phyloP scores from a whole-genome alignment of 192 early-diverging fungal genomes.

The Funneliformis geosporum region DNA sequence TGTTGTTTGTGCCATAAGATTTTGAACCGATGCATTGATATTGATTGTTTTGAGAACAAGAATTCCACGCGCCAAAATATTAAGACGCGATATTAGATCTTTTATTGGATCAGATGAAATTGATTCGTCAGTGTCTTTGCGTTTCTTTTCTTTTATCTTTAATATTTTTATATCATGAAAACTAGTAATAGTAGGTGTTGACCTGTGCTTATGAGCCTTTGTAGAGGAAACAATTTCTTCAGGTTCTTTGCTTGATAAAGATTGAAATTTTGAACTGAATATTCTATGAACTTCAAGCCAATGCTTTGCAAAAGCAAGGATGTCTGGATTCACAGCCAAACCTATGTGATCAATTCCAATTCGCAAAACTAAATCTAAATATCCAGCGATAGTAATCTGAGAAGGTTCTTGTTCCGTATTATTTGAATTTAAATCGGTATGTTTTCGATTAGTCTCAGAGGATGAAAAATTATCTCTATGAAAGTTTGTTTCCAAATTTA shows the following conservation, averaged over 20 bases:
- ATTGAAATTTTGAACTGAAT: constrained; percentile 44
- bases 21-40: constrained; percentile 49
- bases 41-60: constrained; percentile 45
- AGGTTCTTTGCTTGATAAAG: constrained; percentile 30
- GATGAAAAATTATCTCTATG: constrained; percentile 11
- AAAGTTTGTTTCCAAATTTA: constrained; percentile 41
- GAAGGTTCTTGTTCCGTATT: background rate
- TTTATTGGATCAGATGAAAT: constrained; percentile 15
- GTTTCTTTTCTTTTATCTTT: constrained; percentile 21
- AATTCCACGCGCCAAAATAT: constrained; percentile 51
- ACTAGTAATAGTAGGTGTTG: constrained; percentile 11
- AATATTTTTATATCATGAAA: constrained; percentile 34
- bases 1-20: constrained; percentile 41
- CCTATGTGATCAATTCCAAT: constrained; percentile 44
- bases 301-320: constrained; percentile 58
- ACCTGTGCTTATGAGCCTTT: constrained; percentile 9
- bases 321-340: constrained; percentile 50
- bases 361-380: constrained; percentile 46
- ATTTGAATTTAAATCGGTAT: background rate
- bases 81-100: constrained; percentile 41
- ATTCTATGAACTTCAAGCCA: constrained; percentile 58
- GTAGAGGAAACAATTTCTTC: background rate
- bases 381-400: constrained; percentile 35
- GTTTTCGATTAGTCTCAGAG: background rate
- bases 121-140: background rate